Conservation (phyloP, 306 rosid species). For the Vicia faba region DNA sequence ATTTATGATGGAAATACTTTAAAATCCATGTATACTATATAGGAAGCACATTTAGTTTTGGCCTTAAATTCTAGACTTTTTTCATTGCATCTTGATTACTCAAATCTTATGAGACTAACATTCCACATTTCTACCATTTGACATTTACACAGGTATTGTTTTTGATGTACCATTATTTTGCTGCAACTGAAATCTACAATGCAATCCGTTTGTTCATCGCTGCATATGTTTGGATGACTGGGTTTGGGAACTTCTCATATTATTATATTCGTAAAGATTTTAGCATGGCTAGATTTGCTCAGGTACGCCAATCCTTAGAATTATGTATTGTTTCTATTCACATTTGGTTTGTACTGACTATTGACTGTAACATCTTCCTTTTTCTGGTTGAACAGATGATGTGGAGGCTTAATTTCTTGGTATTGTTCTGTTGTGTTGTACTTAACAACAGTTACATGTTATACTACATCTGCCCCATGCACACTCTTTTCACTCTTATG, state of each 20-base stretch:
- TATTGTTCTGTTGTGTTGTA: slow-evolving; percentile 71
- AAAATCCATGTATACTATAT: slow-evolving; percentile 11
- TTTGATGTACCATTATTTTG: slow-evolving; percentile 93
- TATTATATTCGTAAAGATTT: slow-evolving; percentile 94
- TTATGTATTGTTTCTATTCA: slow-evolving; percentile 29
- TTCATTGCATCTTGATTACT: slow-evolving; percentile 32
- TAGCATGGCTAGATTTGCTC: slow-evolving; percentile 86
- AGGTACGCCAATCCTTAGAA: slow-evolving; percentile 54
- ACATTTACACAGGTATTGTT: slow-evolving; percentile 68
- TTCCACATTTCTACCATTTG: slow-evolving; percentile 34
- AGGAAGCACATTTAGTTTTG: slow-evolving; percentile 17
- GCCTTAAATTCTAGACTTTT: slow-evolving; percentile 20
- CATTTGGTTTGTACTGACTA: slow-evolving; percentile 31
- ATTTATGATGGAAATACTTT: slow-evolving; percentile 17
- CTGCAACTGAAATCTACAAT: slow-evolving; percentile 86
- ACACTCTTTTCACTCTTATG: slow-evolving; percentile 93
- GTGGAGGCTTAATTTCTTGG: slow-evolving; percentile 99
- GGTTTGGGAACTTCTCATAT: slow-evolving; percentile 95
- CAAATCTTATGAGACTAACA: slow-evolving; percentile 30
- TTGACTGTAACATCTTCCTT: slow-evolving; percentile 28
- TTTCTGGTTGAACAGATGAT: slow-evolving; percentile 78
- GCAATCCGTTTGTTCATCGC: slow-evolving; percentile 83
- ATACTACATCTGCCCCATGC: slow-evolving; percentile 99
- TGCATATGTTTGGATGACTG: slow-evolving; percentile 98
- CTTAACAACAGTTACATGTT: slow-evolving; percentile 92